These are phyloP conservation scores for Aspergillus clavatus DNA, from an alignment of 2,329 filamentous ascomycete genomes.

Conservation along the genomic window DNA sequence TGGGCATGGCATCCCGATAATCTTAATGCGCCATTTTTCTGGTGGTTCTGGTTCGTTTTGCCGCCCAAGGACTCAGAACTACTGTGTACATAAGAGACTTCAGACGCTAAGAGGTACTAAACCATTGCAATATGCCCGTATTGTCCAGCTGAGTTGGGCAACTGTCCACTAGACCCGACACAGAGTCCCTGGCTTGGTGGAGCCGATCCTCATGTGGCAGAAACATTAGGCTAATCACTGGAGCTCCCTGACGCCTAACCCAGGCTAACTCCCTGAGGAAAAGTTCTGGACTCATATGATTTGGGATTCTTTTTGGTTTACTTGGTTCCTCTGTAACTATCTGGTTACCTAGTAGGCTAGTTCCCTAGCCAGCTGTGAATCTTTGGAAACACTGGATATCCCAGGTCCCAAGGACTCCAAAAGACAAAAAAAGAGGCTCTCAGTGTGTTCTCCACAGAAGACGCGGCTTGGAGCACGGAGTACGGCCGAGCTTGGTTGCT, in stretches of 20 bases:
- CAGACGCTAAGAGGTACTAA: no score
- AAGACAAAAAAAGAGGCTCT: no score
- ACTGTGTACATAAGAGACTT: background rate
- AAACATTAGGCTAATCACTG: slow-evolving; percentile 7
- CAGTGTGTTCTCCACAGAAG: slow-evolving; percentile 18
- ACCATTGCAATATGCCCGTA: no score
- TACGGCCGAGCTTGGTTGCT: slow-evolving; percentile 12
- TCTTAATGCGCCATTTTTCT: no score
- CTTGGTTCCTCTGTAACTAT: slow-evolving; percentile 10
- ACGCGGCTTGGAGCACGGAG: slow-evolving; percentile 13
- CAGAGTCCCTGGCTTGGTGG: background rate
- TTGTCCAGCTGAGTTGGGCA: background rate
- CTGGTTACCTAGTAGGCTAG: no score
- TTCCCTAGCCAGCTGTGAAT: no score
- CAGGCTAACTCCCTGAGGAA: slow-evolving; percentile 21
- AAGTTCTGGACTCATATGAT: slow-evolving; percentile 18
- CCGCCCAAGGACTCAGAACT: background rate
- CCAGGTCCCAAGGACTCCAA: no score
- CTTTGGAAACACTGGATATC: no score
- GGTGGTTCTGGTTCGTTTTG: no score
- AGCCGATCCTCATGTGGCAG: slow-evolving; percentile 13
- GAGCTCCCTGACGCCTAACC: background rate
- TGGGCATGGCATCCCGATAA: slow-evolving; percentile 12
- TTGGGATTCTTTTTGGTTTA: slow-evolving; percentile 3
- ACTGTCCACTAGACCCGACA: slow-evolving; percentile 1